A percentile compares a stretch with the other conserved stretches of the same genome.
phyloP scores from a whole-genome alignment of 495 filamentous ascomycete species.

The Xylaria scruposa region DNA sequence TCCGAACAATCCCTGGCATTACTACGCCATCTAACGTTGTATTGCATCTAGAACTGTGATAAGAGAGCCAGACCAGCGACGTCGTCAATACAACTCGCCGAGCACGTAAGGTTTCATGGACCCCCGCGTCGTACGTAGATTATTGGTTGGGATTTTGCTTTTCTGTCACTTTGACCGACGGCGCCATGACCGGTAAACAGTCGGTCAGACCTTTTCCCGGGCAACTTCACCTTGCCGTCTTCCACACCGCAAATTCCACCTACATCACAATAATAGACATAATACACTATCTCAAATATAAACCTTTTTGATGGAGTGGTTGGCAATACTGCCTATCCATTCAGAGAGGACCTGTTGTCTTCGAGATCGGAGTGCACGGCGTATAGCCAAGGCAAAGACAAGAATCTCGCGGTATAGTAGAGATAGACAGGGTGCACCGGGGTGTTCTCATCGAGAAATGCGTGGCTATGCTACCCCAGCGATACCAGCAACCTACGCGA shows the following conservation, averaged over 20 bases:
- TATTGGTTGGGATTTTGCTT: background rate
- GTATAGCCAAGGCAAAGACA: background rate
- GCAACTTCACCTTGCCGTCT: background rate
- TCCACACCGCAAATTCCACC: background rate
- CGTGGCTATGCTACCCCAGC: background rate
- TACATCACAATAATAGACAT: background rate
- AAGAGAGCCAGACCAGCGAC: background rate
- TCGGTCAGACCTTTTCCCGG: background rate
- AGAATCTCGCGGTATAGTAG: background rate
- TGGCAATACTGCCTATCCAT: background rate
- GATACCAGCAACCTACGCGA: background rate
- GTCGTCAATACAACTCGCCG: background rate
- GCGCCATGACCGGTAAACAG: background rate
- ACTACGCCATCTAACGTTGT: background rate
- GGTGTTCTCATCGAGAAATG: background rate
- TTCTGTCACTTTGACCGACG: background rate
- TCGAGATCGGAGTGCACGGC: background rate
- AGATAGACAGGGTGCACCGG: background rate
- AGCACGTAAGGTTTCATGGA: background rate
- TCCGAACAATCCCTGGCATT: constrained; percentile 4
- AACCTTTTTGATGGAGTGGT: background rate
- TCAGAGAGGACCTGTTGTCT: background rate
- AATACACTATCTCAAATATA: background rate
- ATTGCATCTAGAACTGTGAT: background rate
- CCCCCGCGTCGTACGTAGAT: background rate